A percentile compares a stretch with the other conserved stretches of the same genome.
Conservation (phyloP, 2,329 filamentous ascomycete species). For the Penicillium sp. region DNA sequence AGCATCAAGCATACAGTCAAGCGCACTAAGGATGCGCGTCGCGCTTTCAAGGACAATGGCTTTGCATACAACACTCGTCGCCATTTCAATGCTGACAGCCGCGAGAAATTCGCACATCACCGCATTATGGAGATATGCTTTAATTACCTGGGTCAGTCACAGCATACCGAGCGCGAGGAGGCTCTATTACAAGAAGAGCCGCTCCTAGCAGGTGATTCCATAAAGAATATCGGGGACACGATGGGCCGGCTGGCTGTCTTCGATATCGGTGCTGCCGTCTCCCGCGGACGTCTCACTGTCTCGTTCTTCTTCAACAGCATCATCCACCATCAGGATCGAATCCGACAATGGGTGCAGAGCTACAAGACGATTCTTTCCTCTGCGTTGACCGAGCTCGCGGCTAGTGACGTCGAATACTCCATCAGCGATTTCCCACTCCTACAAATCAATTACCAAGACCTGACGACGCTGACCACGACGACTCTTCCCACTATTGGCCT, state of each 20-base stretch:
- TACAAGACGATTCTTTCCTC: background rate
- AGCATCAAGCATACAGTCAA: background rate
- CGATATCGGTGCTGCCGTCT: background rate
- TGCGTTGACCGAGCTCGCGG: background rate
- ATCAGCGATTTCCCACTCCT: slow-evolving; percentile 3
- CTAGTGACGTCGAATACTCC: background rate
- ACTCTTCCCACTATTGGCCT: background rate
- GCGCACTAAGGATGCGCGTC: slow-evolving; percentile 1
- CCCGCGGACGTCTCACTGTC: background rate
- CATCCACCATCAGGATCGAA: background rate
- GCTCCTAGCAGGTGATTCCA: background rate
- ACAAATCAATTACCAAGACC: slow-evolving; percentile 1
- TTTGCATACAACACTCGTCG: slow-evolving; percentile 1
- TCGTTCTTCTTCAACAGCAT: background rate
- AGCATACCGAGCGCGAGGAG: slow-evolving; percentile 1
- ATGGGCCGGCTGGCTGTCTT: slow-evolving; percentile 2
- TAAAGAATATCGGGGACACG: background rate
- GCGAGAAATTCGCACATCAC: background rate
- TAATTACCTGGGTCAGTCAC: slow-evolving; percentile 2
- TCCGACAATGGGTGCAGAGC: background rate
- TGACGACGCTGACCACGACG: background rate
- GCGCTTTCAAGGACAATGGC: background rate
- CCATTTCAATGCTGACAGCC: background rate
- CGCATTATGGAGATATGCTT: slow-evolving; percentile 3
- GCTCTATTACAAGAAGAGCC: background rate